Conservation (phyloP, 331 rosid genomes). For the Erythrophleum ivorense region DNA sequence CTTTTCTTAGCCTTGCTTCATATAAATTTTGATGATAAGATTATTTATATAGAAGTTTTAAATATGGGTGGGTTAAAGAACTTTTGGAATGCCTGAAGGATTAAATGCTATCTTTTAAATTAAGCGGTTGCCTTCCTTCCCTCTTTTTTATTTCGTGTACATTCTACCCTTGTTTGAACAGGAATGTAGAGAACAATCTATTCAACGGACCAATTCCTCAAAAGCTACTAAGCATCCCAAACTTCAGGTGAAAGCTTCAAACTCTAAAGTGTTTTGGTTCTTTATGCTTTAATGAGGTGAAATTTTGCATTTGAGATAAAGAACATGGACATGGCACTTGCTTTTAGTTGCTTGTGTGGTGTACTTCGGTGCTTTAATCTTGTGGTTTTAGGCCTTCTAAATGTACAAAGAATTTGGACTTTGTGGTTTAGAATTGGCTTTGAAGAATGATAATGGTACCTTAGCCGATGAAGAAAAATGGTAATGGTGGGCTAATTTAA, state of each 20-base stretch:
- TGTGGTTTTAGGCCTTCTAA: slow-evolving; percentile 3
- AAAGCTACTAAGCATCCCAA: slow-evolving; percentile 78
- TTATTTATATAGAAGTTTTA: slow-evolving; percentile 9
- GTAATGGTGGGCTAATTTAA: slow-evolving; percentile 25
- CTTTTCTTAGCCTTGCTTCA: slow-evolving; percentile 48
- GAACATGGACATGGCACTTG: slow-evolving; percentile 31
- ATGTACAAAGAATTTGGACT: slow-evolving; percentile 23
- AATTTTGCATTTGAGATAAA: slow-evolving; percentile 32
- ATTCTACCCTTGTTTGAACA: slow-evolving; percentile 55
- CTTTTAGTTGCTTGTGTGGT: slow-evolving; percentile 17
- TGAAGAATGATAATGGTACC: slow-evolving; percentile 8
- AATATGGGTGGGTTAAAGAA: background rate
- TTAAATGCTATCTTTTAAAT: slow-evolving; percentile 3
- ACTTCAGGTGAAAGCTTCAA: slow-evolving; percentile 60
- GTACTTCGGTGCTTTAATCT: slow-evolving; percentile 30
- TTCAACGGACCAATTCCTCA: slow-evolving; percentile 89
- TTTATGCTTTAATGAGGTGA: slow-evolving; percentile 27
- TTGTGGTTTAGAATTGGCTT: slow-evolving; percentile 20
- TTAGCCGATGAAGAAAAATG: slow-evolving; percentile 11
- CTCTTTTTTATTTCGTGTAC: slow-evolving; percentile 31
- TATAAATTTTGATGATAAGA: slow-evolving; percentile 34
- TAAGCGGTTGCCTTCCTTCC: slow-evolving; percentile 11
- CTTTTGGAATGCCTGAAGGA: slow-evolving; percentile 29
- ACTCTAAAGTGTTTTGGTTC: slow-evolving; percentile 17
- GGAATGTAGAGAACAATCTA: slow-evolving; percentile 88